Conservation (phyloP, 2,329 filamentous ascomycete species). For the Dothistroma pini region DNA sequence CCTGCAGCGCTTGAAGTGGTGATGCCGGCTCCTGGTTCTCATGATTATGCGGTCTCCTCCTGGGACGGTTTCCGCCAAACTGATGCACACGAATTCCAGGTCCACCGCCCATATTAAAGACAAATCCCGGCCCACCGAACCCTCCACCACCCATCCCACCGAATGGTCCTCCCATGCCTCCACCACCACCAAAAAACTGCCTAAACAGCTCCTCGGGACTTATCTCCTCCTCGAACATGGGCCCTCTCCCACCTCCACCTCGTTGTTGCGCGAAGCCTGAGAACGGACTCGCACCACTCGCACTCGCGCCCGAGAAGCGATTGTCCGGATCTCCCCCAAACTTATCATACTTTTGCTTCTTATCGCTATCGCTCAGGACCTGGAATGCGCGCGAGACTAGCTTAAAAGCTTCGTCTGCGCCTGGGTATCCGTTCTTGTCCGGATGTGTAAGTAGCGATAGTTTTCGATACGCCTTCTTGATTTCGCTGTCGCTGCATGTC, state of each 20-base stretch:
- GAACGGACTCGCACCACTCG: conserved; percentile 61
- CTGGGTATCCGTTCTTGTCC: conserved; percentile 95
- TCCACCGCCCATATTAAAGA: conserved; percentile 83
- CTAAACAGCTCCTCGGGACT: conserved; percentile 96
- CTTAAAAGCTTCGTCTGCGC: conserved; percentile 98
- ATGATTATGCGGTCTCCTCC: conserved; percentile 67
- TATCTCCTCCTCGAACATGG: conserved; percentile 84
- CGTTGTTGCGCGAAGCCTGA: conserved; percentile 52
- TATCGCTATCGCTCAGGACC: conserved; percentile 87
- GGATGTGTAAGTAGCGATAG: conserved; percentile 91
- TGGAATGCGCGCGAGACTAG: conserved; percentile 93
- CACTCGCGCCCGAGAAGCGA: conserved; percentile 60
- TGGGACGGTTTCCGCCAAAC: conserved; percentile 77
- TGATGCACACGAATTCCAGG: conserved; percentile 92
- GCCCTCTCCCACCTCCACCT: conserved; percentile 45
- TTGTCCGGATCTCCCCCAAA: conserved; percentile 91
- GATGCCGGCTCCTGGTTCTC: conserved; percentile 49
- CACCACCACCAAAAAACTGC: conserved; percentile 81
- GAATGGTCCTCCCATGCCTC: conserved; percentile 53
- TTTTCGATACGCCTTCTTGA: conserved; percentile 98
- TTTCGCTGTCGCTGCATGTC: conserved; percentile 72
- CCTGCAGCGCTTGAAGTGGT: conserved; percentile 44
- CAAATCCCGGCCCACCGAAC: conserved; percentile 72
- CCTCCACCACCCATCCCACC: conserved; percentile 24
- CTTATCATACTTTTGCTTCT: conserved; percentile 81